Evolutionary conservation across 2,329 filamentous ascomycete species (phyloP).

Genomic region (Scytalidium sp.): DNA sequence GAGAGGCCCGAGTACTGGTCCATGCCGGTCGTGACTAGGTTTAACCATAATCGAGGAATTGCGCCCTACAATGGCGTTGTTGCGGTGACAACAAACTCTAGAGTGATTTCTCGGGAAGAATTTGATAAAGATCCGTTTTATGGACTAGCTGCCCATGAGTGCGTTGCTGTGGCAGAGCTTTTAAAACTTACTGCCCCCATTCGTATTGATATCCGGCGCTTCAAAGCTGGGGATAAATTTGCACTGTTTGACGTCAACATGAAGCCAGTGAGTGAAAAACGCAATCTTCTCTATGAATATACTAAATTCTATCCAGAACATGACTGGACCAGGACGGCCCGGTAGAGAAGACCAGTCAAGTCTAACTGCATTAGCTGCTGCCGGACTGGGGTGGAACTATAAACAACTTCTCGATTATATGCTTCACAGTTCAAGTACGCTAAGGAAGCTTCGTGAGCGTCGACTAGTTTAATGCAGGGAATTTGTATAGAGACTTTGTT

Average conservation of each 20-base stretch:
- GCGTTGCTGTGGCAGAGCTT: conserved; percentile 35
- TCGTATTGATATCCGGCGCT: conserved; percentile 42
- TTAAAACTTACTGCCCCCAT: conserved; percentile 41
- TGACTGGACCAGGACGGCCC: conserved; percentile 44
- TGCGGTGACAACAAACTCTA: conserved; percentile 45
- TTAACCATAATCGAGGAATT: conserved; percentile 45
- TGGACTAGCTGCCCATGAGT: conserved; percentile 31
- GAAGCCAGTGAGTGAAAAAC: conserved; percentile 45
- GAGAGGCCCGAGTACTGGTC: conserved; percentile 35
- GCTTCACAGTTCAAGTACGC: conserved; percentile 22
- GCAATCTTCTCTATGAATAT: too few relatives aligned
- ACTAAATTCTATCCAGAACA: conserved; percentile 33
- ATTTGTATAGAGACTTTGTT: too few relatives aligned
- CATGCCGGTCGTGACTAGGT: conserved; percentile 41
- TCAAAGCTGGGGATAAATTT: conserved; percentile 32
- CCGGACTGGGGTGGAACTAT: conserved; percentile 40
- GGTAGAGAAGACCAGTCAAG: conserved; percentile 46
- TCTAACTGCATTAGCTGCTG: conserved; percentile 40
- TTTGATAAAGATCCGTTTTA: conserved; percentile 30
- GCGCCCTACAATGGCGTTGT: conserved; percentile 47
- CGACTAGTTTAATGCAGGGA: too few relatives aligned
- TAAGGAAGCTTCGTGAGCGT: conserved; percentile 7
- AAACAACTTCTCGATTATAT: conserved; percentile 33
- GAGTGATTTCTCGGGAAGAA: conserved; percentile 31
- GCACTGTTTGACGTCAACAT: conserved; percentile 51